Base-by-base conservation (phyloP, 106 monocot genomes). In the Dendrobium nobile region DNA sequence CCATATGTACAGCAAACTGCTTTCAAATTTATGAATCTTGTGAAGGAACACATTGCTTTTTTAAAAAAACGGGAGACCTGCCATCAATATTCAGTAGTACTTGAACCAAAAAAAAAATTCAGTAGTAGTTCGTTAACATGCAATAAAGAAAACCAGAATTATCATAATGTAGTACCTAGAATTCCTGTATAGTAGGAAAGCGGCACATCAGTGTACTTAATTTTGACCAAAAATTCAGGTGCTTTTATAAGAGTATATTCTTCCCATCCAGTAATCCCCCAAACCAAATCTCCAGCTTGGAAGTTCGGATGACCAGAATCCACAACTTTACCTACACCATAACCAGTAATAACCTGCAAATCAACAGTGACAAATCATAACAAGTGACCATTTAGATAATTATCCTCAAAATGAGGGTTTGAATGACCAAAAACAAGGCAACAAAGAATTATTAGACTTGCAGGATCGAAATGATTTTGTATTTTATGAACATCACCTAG, bases 171-270 rank as follows among this genome's bases (percentile, higher is more conserved):
- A 51, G 48, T 83, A 91, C 91, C 91, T 26, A 91, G 78, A 77
- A 91, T 84, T 61, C 91, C 91, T 24, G 82, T 85, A 51, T 91
- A 88, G 67, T 88, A 91, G 16, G 91, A 88, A 56, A 91, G 88
- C 1, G 91, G 91, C n/a, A 88, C 77, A 79, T 91, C 91, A 44
- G 88, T 81, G 31, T 86, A 73, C 47, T 91, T 82, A 80, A 91
- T 88, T 79, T 91, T 91, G 2, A 41, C 31, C 9, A 91, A 75
- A 2, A 10, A 13, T 41, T 84, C 73, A 75, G 88, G 84, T 0
- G 4, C 10, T 40, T 82, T 16, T 64, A 86, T 85, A 4, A 91
- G 75, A 79, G 82, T 86, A 78, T 88, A 91, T 68, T 88, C 91
- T 81, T 91, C 91, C 90, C 91, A 91, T 70, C 91, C 86, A 37